Percentiles rank a stretch among this genome's conserved stretches.
phyloP scores from a whole-genome alignment of 352 stramenopile species.

The Phytophthora cryptogea region DNA sequence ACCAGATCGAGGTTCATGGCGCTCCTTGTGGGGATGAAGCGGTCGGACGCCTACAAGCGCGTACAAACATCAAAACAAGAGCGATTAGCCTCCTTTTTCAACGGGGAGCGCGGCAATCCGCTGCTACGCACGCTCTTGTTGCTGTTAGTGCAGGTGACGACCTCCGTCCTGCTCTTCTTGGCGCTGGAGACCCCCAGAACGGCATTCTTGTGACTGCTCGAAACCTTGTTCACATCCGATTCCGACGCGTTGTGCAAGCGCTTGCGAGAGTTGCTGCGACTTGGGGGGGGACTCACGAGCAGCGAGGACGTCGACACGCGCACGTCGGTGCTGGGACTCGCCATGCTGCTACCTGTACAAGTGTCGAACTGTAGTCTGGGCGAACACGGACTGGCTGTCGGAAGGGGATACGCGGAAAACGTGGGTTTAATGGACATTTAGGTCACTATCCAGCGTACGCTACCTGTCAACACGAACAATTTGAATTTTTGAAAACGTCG shows the following conservation, averaged over 20 bases:
- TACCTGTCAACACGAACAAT: background rate
- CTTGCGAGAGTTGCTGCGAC: constrained; percentile 26
- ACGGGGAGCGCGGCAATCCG: background rate
- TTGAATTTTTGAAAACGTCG: background rate
- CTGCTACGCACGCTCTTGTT: constrained; percentile 36
- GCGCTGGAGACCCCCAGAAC: constrained; percentile 25
- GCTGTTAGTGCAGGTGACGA: constrained; percentile 13
- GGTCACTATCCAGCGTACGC: background rate
- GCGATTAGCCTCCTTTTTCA: constrained; percentile 13
- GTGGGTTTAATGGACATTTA: background rate
- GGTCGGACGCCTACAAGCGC: constrained; percentile 51
- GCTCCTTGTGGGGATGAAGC: constrained; percentile 86
- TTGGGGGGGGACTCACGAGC: constrained; percentile 18
- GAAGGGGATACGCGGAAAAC: constrained; percentile 6
- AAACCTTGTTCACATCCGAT: constrained; percentile 25
- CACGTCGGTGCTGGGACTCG: constrained; percentile 27
- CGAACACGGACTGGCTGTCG: constrained; percentile 16
- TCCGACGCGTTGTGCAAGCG: constrained; percentile 31
- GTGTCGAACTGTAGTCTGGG: background rate
- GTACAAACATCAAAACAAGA: constrained; percentile 10
- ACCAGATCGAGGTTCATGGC: constrained; percentile 87
- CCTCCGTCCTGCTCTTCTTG: constrained; percentile 40
- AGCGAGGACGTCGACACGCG: constrained; percentile 17
- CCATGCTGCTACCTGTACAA: constrained; percentile 11
- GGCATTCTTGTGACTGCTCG: constrained; percentile 21